A percentile compares a stretch with the other conserved stretches of the same genome.
phyloP scores from a whole-genome alignment of 495 filamentous ascomycete genomes.

The Xylaria intraflava region DNA sequence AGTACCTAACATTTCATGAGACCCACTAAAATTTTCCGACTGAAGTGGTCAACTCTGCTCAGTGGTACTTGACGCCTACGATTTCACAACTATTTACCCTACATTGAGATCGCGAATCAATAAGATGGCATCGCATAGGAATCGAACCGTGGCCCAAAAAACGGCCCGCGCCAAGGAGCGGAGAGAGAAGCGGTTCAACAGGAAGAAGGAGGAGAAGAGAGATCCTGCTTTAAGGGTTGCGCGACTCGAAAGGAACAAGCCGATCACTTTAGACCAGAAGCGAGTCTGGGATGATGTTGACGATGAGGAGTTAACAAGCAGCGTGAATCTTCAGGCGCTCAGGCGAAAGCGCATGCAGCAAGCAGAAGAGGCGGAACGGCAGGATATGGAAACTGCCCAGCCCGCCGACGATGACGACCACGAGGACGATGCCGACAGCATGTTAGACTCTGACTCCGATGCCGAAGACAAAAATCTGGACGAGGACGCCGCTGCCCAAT shows the following conservation, averaged over 20 bases:
- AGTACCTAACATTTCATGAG: background rate
- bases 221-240: slow-evolving; percentile 68
- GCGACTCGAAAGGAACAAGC: slow-evolving; percentile 69
- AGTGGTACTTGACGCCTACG: background rate
- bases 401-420: slow-evolving; percentile 35
- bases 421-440: slow-evolving; percentile 63
- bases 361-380: slow-evolving; percentile 48
- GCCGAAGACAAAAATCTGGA: slow-evolving; percentile 29
- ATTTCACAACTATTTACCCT: background rate
- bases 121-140: slow-evolving; percentile 28
- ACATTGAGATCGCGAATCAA: background rate
- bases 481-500: slow-evolving; percentile 31
- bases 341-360: slow-evolving; percentile 54
- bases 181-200: slow-evolving; percentile 66
- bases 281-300: slow-evolving; percentile 90
- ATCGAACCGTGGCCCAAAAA: slow-evolving; percentile 48
- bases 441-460: slow-evolving; percentile 55
- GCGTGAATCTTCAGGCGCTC: slow-evolving; percentile 69
- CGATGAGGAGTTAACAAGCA: slow-evolving; percentile 65
- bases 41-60: background rate
- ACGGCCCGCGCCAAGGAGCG: slow-evolving; percentile 61
- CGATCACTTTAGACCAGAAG: slow-evolving; percentile 80
- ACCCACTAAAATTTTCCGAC: slow-evolving; percentile 10
- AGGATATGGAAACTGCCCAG: slow-evolving; percentile 33
- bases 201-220: slow-evolving; percentile 77